Evolutionary conservation across 345 rosid species (phyloP).

Genomic region (Xanthoceras sorbifolium): DNA sequence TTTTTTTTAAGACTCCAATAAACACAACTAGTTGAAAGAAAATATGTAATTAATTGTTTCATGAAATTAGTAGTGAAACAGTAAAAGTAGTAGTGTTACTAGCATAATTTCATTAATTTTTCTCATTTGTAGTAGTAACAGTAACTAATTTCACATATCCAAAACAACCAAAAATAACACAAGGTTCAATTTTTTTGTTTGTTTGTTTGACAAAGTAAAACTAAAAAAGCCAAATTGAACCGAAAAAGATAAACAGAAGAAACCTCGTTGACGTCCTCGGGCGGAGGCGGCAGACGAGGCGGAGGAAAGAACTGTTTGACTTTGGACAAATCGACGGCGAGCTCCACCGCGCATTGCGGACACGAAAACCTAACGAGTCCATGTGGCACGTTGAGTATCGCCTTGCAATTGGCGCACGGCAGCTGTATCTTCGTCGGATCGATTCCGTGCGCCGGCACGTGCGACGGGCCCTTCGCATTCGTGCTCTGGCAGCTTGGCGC

Average conservation of each 20-base stretch:
- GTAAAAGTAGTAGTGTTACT: not conserved
- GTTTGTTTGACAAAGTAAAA: conserved; percentile 3
- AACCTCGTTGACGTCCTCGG: conserved; percentile 93
- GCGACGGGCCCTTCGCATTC: conserved; percentile 13
- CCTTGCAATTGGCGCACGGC: conserved; percentile 93
- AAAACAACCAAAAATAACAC: not conserved
- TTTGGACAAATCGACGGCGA: conserved; percentile 77
- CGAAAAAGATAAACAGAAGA: not conserved
- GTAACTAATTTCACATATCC: not conserved
- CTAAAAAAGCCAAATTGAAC: not conserved
- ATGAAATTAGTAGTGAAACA: not conserved
- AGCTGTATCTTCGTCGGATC: conserved; percentile 98
- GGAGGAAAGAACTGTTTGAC: conserved; percentile 53
- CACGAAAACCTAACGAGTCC: conserved; percentile 83
- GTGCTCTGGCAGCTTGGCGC: not conserved
- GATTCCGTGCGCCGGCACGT: conserved; percentile 87
- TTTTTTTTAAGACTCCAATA: not conserved
- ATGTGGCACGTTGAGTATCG: conserved; percentile 90
- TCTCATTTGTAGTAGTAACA: not conserved
- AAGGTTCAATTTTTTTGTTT: not conserved
- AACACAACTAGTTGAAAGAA: not conserved
- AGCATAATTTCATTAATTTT: not conserved
- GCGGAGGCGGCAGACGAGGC: conserved; percentile 39
- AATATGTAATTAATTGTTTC: not conserved
- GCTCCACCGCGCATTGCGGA: conserved; percentile 89